Conservation (phyloP, 2,329 filamentous ascomycete species). For the Cryphonectria carpinicola region DNA sequence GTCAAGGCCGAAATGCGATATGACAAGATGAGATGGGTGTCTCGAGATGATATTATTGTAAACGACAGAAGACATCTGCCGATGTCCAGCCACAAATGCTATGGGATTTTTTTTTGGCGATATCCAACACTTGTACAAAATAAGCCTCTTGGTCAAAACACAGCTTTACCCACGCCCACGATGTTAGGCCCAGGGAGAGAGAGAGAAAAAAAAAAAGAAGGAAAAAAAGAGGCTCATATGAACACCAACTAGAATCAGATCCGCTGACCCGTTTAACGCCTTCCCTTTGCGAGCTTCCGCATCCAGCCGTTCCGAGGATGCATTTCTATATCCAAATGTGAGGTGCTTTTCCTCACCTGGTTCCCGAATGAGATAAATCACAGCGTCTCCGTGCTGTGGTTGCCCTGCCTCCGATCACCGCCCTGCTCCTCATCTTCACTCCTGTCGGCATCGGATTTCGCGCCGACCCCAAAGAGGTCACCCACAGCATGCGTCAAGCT, state of each 20-base stretch:
- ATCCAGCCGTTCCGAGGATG: not conserved
- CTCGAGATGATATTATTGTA: not conserved
- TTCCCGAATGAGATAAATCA: not conserved
- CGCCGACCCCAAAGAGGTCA: constrained; percentile 23
- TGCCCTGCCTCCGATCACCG: not conserved
- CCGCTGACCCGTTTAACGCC: constrained; percentile 2
- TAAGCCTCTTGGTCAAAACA: not conserved
- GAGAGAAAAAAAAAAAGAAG: not conserved
- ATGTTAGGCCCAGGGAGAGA: too few relatives aligned
- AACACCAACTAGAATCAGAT: not conserved
- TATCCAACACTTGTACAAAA: not conserved
- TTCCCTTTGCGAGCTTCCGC: constrained; percentile 7
- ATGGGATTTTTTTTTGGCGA: not conserved
- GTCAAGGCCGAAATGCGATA: not conserved
- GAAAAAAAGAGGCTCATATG: not conserved
- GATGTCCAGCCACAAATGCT: not conserved
- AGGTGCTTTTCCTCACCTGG: not conserved
- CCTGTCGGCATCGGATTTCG: constrained; percentile 9
- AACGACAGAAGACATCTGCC: not conserved
- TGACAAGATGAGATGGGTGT: not conserved
- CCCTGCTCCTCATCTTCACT: not conserved
- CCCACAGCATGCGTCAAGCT: constrained; percentile 28
- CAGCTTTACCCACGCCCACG: not conserved
- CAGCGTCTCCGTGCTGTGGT: constrained; percentile 13
- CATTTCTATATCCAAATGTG: not conserved